A percentile compares a stretch with the other conserved stretches of the same genome.
These are phyloP conservation scores for Pythium folliculosum DNA, from an alignment of 352 stramenopile species.

Conservation along the genomic window DNA sequence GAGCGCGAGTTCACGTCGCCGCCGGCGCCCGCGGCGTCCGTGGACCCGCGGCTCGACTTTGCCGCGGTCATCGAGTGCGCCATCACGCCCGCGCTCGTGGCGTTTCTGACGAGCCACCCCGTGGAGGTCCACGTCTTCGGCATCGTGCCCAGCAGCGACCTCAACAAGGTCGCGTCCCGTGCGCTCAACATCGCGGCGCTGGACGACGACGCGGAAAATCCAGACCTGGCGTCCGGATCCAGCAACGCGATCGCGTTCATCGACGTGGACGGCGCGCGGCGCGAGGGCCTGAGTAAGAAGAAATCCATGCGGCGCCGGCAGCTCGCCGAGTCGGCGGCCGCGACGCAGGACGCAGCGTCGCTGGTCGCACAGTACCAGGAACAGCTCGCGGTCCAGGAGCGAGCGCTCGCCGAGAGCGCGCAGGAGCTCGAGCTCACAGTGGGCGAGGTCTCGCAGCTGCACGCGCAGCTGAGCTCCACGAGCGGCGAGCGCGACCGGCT, in stretches of 20 bases:
- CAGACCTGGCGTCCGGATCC: not conserved
- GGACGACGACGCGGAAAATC: slow-evolving; percentile 15
- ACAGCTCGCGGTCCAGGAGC: slow-evolving; percentile 55
- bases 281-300: slow-evolving; percentile 43
- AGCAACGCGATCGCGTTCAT: slow-evolving; percentile 50
- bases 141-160: slow-evolving; percentile 75
- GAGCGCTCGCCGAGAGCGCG: slow-evolving; percentile 58
- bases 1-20: slow-evolving; percentile 47
- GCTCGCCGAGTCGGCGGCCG: slow-evolving; percentile 23
- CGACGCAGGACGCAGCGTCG: slow-evolving; percentile 33
- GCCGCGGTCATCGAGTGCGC: slow-evolving; percentile 49
- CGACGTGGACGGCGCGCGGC: slow-evolving; percentile 43
- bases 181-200: slow-evolving; percentile 32
- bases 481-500: slow-evolving; percentile 36
- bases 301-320: slow-evolving; percentile 49
- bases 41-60: slow-evolving; percentile 68
- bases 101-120: slow-evolving; percentile 43
- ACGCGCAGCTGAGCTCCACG: slow-evolving; percentile 37
- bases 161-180: slow-evolving; percentile 70
- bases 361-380: slow-evolving; percentile 48
- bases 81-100: slow-evolving; percentile 55
- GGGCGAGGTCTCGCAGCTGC: slow-evolving; percentile 44
- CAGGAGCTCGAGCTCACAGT: slow-evolving; percentile 62
- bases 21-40: slow-evolving; percentile 43
- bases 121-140: slow-evolving; percentile 63